Conservation (phyloP, 345 rosid genomes). For the Excoecaria cochinchinensis region DNA sequence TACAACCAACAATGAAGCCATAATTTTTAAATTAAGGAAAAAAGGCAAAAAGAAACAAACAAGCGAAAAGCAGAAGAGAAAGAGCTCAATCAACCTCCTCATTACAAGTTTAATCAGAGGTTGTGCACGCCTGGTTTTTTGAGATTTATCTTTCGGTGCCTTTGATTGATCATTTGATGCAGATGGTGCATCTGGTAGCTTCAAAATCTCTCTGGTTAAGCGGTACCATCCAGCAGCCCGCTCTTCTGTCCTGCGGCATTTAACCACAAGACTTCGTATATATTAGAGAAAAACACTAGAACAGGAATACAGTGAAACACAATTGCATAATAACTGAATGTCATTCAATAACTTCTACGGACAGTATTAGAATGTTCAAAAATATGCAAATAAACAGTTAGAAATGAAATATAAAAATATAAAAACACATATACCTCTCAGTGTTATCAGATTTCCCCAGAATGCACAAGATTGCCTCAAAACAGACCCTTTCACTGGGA, state of each 20-base stretch:
- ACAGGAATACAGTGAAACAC: neutral
- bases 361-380: neutral
- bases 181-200: conserved; percentile 92
- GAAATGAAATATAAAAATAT: neutral
- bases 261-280: conserved; percentile 8
- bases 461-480: conserved; percentile 90
- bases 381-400: neutral
- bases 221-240: conserved; percentile 99
- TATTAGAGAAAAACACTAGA: neutral
- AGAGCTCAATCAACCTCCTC: conserved; percentile 69
- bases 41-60: neutral
- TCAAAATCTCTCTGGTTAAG: conserved; percentile 92
- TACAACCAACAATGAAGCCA: conserved; percentile 3
- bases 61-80: conserved; percentile 1
- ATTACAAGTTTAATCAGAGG: conserved; percentile 93
- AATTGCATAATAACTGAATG: neutral
- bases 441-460: conserved; percentile 76
- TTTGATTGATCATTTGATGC: conserved; percentile 47
- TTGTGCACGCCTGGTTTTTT: conserved; percentile 91
- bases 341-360: neutral
- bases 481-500: conserved; percentile 99
- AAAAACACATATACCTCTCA: conserved; percentile 57
- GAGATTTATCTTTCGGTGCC: conserved; percentile 72
- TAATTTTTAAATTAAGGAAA: neutral
- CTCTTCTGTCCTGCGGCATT: conserved; percentile 72